Evolutionary conservation across 2,329 filamentous ascomycete genomes (phyloP), one percentile per base, ranked within the genome.

Genomic region (Phyllosticta citribraziliensis): DNA sequence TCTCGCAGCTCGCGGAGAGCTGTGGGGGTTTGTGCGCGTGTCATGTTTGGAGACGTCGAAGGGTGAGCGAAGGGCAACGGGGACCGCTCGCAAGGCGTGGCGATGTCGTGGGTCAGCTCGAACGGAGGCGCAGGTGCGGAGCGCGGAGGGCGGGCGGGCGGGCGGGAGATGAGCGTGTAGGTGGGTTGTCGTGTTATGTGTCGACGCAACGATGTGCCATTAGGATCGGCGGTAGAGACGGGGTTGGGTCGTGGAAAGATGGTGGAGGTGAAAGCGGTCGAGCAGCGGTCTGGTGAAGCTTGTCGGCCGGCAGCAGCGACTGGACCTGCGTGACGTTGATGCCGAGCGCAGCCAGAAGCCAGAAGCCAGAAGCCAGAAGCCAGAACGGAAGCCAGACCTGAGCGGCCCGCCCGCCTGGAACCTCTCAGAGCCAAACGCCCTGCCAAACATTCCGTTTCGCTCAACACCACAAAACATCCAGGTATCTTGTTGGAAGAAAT

Each of bases 1-100:
- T 70, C 72, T 40, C 69, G 69, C 25, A 76, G 72, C 68, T 75
- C 74, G 35, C 66, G 63, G 63, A 76, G 69, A 59, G 72, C 71
- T 17, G 71, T 65, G 17, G 71, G 71, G 10, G 74, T 70, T 2
- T 66, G 65, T 51, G 72, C 70, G 35, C 71, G 71, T 54, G 69
- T 72, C 73, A 75, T 75, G 56, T 57, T 60, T 10, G 19, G 11
- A 20, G 55, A 5, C 20, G 20, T 17, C 20, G 52, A 5, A 30
- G 52, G 52, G 19, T 4, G 19, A 27, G 20, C 20, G 52, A 20
- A 9, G 10, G 19, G 19, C 52, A 53, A 19, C 52, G 6, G 19
- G 5, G 24, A 53, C 10, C 19, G 19, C 5, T 27, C 11, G 52
- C 12, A 24, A 12, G 52, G 24, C 20, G 52, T 27, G 19, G 20